Base-by-base conservation (phyloP, 1,284 basidiomycete species). In the Xerocomus amazonicus region DNA sequence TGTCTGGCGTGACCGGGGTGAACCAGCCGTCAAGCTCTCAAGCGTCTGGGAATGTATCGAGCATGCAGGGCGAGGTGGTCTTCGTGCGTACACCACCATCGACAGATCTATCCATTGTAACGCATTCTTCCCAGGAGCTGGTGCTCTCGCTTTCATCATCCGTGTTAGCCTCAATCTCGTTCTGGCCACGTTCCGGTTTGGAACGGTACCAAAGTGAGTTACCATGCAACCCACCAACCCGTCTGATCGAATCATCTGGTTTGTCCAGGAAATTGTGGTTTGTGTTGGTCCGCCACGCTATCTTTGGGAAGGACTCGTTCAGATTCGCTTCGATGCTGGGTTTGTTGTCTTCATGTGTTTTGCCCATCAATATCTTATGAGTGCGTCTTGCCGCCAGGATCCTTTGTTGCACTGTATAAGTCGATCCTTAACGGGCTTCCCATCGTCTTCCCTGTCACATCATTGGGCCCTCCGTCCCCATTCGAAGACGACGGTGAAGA, bases 251-350 rank as follows among this genome's bases (percentile, higher is more conserved):
- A 40, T 35, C 34, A 17, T 55, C 52, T 31, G 28, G 6, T 40
- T 48, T 43, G 26, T 45, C 33, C 47, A 75, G 80, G 70, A 62
- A 74, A 55, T 61, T 74, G 48, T 79, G 83, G 8, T 68, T 87
- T 12, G 67, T 77, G 4, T 62, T 90, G 26, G 74, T 95, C 40
- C 79, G 84, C 2, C 83, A 80, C 67, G 91, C 91, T 0, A 71
- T 95, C 34, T 86, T 95, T 57, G 92, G 91, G 0, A 58, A 73
- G 40, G 92, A 94, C 60, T 84, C 89, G 0, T 77, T 86, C 60
- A 77, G 92, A 28, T 93, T 94, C 54, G 89, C 85, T 8, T 81
- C 83, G 0, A 94, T 93, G 90, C 73, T 96, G 29, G 91, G 90
- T 84, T 53, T 38, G 72, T 71, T 19, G 9, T 48, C 19, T 16